Percentiles rank a stretch among this genome's conserved stretches.
These are phyloP conservation scores for Bipolaris cookei DNA, from an alignment of 2,329 filamentous ascomycete genomes.

Conservation along the genomic window DNA sequence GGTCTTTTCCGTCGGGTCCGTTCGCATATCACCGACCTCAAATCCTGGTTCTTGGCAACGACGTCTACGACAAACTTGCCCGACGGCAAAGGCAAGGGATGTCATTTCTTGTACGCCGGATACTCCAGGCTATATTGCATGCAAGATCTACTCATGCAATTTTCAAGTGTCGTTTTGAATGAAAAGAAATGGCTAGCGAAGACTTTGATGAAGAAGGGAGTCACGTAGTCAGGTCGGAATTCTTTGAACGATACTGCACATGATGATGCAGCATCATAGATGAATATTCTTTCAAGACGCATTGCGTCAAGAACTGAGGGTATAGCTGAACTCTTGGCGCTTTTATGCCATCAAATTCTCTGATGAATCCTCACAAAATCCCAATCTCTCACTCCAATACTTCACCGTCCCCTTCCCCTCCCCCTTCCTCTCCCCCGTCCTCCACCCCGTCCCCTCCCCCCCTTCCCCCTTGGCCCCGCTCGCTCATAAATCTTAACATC, in stretches of 20 bases:
- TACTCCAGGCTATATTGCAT: neutral
- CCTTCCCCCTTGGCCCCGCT: slow-evolving; percentile 40
- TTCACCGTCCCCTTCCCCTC: slow-evolving; percentile 24
- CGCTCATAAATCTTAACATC: slow-evolving; percentile 71
- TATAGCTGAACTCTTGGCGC: neutral
- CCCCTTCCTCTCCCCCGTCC: slow-evolving; percentile 51
- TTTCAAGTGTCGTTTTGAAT: too few relatives aligned
- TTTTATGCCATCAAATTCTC: neutral
- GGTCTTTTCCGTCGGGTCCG: slow-evolving; percentile 2
- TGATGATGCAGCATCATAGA: neutral
- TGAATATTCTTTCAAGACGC: neutral
- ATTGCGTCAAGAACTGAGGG: too few relatives aligned
- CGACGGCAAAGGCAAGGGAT: neutral
- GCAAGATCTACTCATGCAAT: neutral
- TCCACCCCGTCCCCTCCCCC: slow-evolving; percentile 48
- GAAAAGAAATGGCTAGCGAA: too few relatives aligned
- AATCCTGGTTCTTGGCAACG: neutral
- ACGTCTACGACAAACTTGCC: neutral
- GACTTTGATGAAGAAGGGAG: too few relatives aligned
- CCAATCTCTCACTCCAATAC: neutral
- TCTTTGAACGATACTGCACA: neutral
- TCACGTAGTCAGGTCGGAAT: too few relatives aligned
- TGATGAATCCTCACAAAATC: neutral
- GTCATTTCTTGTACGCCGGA: neutral
- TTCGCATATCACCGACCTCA: neutral